Conservation (phyloP, 2,329 filamentous ascomycete genomes). For the Aspergillus pseudonomiae region DNA sequence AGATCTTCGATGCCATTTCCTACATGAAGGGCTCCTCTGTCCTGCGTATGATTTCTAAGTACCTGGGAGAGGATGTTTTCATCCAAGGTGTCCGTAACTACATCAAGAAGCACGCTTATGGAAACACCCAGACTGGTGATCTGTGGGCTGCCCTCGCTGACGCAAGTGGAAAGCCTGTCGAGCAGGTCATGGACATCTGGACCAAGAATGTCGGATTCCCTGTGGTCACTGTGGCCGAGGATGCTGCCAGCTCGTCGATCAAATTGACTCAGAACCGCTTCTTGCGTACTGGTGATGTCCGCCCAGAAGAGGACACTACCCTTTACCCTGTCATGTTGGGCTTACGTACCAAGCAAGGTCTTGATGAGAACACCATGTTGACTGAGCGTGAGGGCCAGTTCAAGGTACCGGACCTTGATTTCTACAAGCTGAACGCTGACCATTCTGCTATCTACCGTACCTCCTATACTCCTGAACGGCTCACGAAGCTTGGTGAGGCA, state of each 20-base stretch:
- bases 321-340: conserved; percentile 89
- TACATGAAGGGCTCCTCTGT: conserved; percentile 97
- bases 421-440: conserved; percentile 96
- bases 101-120: conserved; percentile 94
- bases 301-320: conserved; percentile 86
- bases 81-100: conserved; percentile 89
- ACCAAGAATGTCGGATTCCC: conserved; percentile 96
- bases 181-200: conserved; percentile 92
- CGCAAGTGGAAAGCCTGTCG: conserved; percentile 87
- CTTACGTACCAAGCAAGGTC: conserved; percentile 78
- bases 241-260: conserved; percentile 70
- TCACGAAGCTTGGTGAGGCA: conserved; percentile 84
- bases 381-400: conserved; percentile 74
- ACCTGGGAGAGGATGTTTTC: conserved; percentile 89
- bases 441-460: conserved; percentile 93
- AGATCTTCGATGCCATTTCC: conserved; percentile 97
- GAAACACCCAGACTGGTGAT: conserved; percentile 88
- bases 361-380: conserved; percentile 76
- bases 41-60: conserved; percentile 94
- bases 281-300: conserved; percentile 87
- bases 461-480: conserved; percentile 78
- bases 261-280: conserved; percentile 94
- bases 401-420: conserved; percentile 76
- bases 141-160: conserved; percentile 86
- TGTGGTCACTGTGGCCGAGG: conserved; percentile 82